Percentiles rank a stretch among this genome's conserved stretches.
Evolutionary conservation across 305 asterid species (phyloP).

Genomic region (Andrographis paniculata): DNA sequence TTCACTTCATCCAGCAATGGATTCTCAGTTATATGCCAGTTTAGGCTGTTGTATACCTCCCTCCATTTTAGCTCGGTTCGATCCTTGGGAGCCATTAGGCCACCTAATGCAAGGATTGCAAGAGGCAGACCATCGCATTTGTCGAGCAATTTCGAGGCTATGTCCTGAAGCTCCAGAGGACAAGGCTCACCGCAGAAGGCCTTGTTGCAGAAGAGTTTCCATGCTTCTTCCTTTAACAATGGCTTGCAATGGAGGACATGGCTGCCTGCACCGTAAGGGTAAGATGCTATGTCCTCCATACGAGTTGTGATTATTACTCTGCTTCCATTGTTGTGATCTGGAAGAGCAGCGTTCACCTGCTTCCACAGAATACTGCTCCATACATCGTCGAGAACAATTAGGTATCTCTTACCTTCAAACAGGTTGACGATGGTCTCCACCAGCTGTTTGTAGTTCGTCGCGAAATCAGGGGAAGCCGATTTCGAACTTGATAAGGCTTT

Average conservation of each 20-base stretch:
- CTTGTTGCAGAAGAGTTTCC: conserved; percentile 18
- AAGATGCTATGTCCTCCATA: conserved; percentile 19
- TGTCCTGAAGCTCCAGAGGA: conserved; percentile 17
- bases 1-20: conserved; percentile 16
- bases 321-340: conserved; percentile 12
- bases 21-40: conserved; percentile 20
- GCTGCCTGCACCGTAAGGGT: conserved; percentile 14
- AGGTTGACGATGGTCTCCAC: conserved; percentile 5
- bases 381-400: conserved; percentile 10
- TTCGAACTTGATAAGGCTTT: neutral
- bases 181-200: conserved; percentile 16
- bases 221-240: conserved; percentile 7
- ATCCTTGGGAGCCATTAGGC: conserved; percentile 20
- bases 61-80: conserved; percentile 19
- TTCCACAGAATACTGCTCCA: conserved; percentile 9
- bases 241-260: conserved; percentile 12
- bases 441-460: conserved; percentile 3
- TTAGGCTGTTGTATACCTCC: conserved; percentile 11
- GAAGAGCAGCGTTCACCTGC: conserved; percentile 15
- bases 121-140: conserved; percentile 21
- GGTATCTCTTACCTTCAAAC: neutral
- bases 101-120: conserved; percentile 22
- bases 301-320: conserved; percentile 20
- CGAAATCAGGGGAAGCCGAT: neutral
- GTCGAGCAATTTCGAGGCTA: conserved; percentile 12